Evolutionary conservation across 2,329 filamentous ascomycete species (phyloP).

Genomic region (Phialophora tarda): DNA sequence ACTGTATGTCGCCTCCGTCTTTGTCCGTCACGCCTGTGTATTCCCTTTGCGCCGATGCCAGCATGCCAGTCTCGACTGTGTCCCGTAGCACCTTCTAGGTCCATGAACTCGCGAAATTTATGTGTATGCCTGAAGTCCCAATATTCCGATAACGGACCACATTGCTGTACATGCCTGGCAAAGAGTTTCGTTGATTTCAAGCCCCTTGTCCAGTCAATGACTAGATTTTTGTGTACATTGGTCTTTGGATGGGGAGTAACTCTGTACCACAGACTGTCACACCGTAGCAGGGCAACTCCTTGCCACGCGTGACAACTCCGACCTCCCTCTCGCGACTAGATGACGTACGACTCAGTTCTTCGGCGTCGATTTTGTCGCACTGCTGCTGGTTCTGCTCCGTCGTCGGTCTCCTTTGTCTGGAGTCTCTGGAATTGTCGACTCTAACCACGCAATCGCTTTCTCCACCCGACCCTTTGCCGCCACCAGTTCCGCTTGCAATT

Average conservation of each 20-base stretch:
- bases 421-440: constrained; percentile 20
- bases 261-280: constrained; percentile 1
- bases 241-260: constrained; percentile 11
- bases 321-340: not conserved
- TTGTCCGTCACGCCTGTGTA: not conserved
- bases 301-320: not conserved
- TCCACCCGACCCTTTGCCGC: constrained; percentile 24
- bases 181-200: not conserved
- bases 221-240: constrained; percentile 15
- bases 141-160: not conserved
- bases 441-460: constrained; percentile 20
- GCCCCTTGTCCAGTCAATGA: not conserved
- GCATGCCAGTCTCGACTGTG: not conserved
- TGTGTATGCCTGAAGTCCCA: not conserved
- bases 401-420: constrained; percentile 4
- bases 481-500: constrained; percentile 21
- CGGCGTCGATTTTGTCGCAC: not conserved
- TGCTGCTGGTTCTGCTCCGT: constrained; percentile 14
- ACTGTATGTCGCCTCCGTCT: not conserved
- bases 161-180: not conserved
- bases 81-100: not conserved
- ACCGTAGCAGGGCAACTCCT: not conserved
- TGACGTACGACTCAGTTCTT: not conserved
- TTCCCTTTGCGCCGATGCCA: not conserved
- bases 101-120: not conserved